Percentiles rank a stretch among this genome's conserved stretches.
These are phyloP conservation scores for Corymbia calophylla DNA, from an alignment of 441 rosid genomes.

Conservation along the genomic window DNA sequence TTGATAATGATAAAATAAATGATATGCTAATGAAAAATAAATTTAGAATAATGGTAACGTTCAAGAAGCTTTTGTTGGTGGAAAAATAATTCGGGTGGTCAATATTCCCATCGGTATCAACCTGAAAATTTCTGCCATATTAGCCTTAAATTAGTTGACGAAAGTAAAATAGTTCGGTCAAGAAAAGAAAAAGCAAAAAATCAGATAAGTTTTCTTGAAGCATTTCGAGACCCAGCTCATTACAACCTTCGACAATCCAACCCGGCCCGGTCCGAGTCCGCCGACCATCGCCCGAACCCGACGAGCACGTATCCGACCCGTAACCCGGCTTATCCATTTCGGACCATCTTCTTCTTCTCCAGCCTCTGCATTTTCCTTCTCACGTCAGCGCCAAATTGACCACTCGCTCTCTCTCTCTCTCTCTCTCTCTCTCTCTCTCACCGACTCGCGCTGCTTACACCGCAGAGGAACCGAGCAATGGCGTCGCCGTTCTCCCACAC, in stretches of 20 bases:
- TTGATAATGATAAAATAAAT: too few species aligned
- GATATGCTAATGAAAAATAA: rapidly evolving
- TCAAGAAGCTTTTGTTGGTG: rapidly evolving
- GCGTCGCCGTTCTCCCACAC: conserved; percentile 33
- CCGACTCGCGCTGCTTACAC: not conserved
- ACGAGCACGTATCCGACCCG: not conserved
- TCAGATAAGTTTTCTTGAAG: rapidly evolving
- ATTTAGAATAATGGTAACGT: rapidly evolving
- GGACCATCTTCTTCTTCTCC: not conserved
- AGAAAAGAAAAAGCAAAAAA: too few species aligned
- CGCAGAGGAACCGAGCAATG: conserved; percentile 12
- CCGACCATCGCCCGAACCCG: not conserved
- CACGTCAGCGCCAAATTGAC: not conserved
- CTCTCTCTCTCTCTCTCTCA: not conserved
- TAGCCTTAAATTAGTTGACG: not conserved
- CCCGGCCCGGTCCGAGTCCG: not conserved
- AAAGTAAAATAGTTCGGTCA: rapidly evolving
- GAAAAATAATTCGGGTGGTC: not conserved
- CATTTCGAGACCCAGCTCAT: not conserved
- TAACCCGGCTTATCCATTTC: not conserved
- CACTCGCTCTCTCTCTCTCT: not conserved
- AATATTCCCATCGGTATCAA: rapidly evolving
- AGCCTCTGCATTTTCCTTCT: not conserved
- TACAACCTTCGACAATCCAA: not conserved
- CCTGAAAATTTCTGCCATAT: rapidly evolving